phyloP scores from a whole-genome alignment of 768 basidiomycete species.

The Rhizopogon rudus region DNA sequence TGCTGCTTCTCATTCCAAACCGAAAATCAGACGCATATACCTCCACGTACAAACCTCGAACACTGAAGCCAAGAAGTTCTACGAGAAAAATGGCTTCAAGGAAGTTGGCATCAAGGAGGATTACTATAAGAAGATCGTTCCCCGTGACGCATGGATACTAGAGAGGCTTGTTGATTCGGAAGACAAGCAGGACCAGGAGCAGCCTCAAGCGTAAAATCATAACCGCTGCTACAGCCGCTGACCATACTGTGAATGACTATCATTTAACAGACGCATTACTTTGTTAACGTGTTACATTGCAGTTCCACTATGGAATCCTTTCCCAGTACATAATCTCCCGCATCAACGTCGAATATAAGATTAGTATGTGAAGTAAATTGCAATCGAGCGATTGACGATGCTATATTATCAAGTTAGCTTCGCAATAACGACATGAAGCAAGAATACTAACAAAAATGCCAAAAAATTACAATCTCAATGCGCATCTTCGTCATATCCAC shows the following conservation, averaged over 20 bases:
- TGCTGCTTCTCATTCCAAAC: constrained; percentile 53
- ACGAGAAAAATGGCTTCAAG: constrained; percentile 77
- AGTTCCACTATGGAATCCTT: neutral
- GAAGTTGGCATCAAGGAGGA: constrained; percentile 60
- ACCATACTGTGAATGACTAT: neutral
- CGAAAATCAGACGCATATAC: constrained; percentile 65
- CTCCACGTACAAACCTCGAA: constrained; percentile 90
- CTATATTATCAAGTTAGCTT: constrained; percentile 1
- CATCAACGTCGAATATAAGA: neutral
- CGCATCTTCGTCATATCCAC: constrained; percentile 61
- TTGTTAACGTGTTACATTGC: constrained; percentile 2
- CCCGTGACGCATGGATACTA: constrained; percentile 84
- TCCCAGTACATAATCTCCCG: neutral
- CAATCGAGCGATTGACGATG: neutral
- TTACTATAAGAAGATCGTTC: constrained; percentile 89
- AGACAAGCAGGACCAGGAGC: neutral
- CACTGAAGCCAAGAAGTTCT: constrained; percentile 70
- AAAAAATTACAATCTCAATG: constrained; percentile 6
- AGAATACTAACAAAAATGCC: neutral
- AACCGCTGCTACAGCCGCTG: neutral
- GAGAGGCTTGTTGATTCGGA: constrained; percentile 46
- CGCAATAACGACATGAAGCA: neutral
- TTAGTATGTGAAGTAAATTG: constrained; percentile 3
- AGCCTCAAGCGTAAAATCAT: neutral
- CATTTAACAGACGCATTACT: neutral